Percentiles rank a stretch among this genome's conserved stretches.
Evolutionary conservation across 2,329 filamentous ascomycete genomes (phyloP).

Genomic region (Scedosporium aurantiacum): DNA sequence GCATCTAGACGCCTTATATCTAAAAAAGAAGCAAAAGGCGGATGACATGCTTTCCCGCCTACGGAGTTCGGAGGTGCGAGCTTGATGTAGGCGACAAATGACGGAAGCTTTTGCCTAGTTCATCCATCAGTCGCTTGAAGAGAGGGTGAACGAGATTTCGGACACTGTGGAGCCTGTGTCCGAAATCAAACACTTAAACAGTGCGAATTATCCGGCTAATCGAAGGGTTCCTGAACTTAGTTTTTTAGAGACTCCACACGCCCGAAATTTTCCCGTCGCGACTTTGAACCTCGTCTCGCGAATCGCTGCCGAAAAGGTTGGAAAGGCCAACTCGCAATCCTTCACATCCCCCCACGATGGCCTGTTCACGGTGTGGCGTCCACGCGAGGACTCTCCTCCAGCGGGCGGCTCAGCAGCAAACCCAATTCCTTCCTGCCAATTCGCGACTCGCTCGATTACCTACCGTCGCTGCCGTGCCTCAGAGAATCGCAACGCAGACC

Average conservation of each 20-base stretch:
- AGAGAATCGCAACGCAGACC: not conserved
- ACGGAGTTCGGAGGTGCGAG: not conserved
- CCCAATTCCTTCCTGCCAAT: not conserved
- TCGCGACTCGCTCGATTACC: not conserved
- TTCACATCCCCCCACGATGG: not conserved
- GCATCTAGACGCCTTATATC: constrained; percentile 26
- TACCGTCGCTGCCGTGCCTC: not conserved
- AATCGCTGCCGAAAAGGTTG: not conserved
- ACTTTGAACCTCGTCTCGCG: not conserved
- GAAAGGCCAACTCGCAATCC: not conserved
- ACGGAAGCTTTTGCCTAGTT: not conserved
- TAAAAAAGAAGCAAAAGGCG: not conserved
- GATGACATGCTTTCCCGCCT: not conserved
- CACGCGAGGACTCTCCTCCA: constrained; percentile 3
- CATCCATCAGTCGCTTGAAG: not conserved
- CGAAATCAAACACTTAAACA: no score
- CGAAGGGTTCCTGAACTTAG: no score
- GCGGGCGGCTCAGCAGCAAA: not conserved
- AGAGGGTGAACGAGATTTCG: not conserved
- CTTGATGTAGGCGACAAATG: not conserved
- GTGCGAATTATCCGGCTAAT: no score
- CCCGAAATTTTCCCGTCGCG: constrained; percentile 1
- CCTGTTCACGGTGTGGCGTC: constrained; percentile 2
- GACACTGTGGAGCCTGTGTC: no score
- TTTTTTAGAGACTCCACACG: not conserved